These are phyloP conservation scores for Hippophae rhamnoides DNA, from an alignment of 306 rosid genomes.

Conservation along the genomic window DNA sequence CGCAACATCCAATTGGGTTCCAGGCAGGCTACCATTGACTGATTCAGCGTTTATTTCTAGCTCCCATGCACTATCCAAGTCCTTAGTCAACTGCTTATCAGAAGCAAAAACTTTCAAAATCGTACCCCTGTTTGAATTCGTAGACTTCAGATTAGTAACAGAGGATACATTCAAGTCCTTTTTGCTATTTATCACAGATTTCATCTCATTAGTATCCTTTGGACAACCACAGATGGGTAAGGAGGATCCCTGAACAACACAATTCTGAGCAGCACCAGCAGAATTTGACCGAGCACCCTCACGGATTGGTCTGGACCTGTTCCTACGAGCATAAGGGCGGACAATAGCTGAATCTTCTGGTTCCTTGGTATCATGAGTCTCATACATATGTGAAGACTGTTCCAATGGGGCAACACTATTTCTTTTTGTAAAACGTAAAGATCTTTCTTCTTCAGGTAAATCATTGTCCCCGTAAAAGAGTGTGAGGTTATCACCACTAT, in stretches of 20 bases:
- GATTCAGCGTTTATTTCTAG: slow-evolving; percentile 26
- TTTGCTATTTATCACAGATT: slow-evolving; percentile 41
- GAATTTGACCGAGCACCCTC: slow-evolving; percentile 51
- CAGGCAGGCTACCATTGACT: slow-evolving; percentile 31
- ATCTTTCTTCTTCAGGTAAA: slow-evolving; percentile 54
- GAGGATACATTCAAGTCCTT: slow-evolving; percentile 49
- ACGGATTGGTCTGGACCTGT: slow-evolving; percentile 78
- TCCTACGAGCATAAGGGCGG: slow-evolving; percentile 94
- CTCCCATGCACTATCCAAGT: slow-evolving; percentile 36
- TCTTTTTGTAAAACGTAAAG: slow-evolving; percentile 51
- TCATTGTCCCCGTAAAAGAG: slow-evolving; percentile 76
- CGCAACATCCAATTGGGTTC: slow-evolving; percentile 40
- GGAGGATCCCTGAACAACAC: slow-evolving; percentile 27
- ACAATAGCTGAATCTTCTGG: slow-evolving; percentile 86
- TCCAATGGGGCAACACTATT: slow-evolving; percentile 55
- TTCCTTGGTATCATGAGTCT: slow-evolving; percentile 75
- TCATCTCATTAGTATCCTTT: slow-evolving; percentile 48
- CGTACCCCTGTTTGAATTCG: slow-evolving; percentile 51
- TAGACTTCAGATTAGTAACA: slow-evolving; percentile 51
- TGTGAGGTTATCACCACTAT: slow-evolving; percentile 88
- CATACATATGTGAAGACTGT: slow-evolving; percentile 81
- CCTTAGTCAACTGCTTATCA: slow-evolving; percentile 38
- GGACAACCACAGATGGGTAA: slow-evolving; percentile 39
- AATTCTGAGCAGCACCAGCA: slow-evolving; percentile 23
- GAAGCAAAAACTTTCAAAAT: slow-evolving; percentile 26